Base-by-base conservation (phyloP, 2,329 filamentous ascomycete genomes). In the Bisporella sp. region DNA sequence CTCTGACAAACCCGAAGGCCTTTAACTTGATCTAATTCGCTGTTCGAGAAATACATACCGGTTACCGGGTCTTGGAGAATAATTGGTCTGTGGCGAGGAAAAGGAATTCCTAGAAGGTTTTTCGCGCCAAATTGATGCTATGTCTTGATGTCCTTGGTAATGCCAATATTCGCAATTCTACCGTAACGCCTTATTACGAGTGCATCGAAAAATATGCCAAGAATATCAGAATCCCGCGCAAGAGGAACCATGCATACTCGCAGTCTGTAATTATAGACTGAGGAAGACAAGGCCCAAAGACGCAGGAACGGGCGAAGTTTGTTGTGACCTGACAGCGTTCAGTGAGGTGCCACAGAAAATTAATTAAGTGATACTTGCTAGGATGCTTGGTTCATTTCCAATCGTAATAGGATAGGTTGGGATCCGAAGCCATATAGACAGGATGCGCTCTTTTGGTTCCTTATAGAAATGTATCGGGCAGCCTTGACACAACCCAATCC, bases 371-470 rank as follows among this genome's bases (percentile, higher is more conserved):
- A 31, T 6, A 47, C 45, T 47, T 4, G 41, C 33, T 30, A 47
- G 30, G 35, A 47, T 47, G 28, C 9, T 47, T 39, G 32, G 45
- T 28, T 47, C 21, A 41, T 28, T 28, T 40, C 40, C 45, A 40
- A 12, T 9, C 9, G 9, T 28, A 12, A 21, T 21, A 39, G 21
- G n/a, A 39, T 47, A 4, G 12, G 30, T 31, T 47, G 32, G 32
- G 3, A 40, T 47, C 30, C 45, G 45, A 47, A 47, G 33, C 45
- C n/a, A 47, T 47, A 47, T 6, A 5, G 32, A 47, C 30, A 39
- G 5, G 29, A 47, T 47, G 29, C 45, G 45, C 35, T 47, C n/a
- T 40, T 40, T 28, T 21, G 45, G 45, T 6, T 41, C 5, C 3
- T 40, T 12, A 47, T 39, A 40, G 3, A 47, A 31, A 29, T 47